These are phyloP conservation scores for Lepiota venenata DNA, from an alignment of 768 basidiomycete genomes.

Conservation along the genomic window DNA sequence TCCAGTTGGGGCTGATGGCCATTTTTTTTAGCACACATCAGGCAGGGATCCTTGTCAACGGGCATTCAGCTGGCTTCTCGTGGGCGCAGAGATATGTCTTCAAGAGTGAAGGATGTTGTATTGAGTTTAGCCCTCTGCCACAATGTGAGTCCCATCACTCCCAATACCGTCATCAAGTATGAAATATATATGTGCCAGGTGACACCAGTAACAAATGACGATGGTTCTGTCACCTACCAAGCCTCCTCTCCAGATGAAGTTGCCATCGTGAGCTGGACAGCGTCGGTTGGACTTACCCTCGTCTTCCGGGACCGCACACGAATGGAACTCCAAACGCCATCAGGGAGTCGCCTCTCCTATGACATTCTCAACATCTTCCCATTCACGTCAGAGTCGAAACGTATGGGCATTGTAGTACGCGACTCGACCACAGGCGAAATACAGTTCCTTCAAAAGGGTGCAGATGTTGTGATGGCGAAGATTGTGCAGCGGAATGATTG, in stretches of 20 bases:
- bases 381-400: conserved; percentile 97
- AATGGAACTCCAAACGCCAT: conserved; percentile 80
- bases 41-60: conserved; percentile 60
- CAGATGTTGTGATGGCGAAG: conserved; percentile 95
- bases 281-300: conserved; percentile 89
- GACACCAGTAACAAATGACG: conserved; percentile 92
- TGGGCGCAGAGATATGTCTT: conserved; percentile 93
- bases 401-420: conserved; percentile 96
- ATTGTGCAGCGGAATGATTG: conserved; percentile 98
- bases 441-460: conserved; percentile 93
- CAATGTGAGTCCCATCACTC: conserved; percentile 56
- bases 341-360: conserved; percentile 61
- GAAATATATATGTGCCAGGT: conserved; percentile 53
- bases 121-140: conserved; percentile 93
- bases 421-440: conserved; percentile 76
- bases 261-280: conserved; percentile 97
- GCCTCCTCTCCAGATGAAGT: conserved; percentile 99
- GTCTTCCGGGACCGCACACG: conserved; percentile 85
- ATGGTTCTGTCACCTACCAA: conserved; percentile 94
- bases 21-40: conserved; percentile 30
- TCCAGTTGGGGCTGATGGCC: not conserved
- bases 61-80: conserved; percentile 82
- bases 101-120: conserved; percentile 88
- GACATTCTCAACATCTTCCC: conserved; percentile 96
- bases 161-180: not conserved